Base-by-base conservation (phyloP, 345 rosid genomes). In the Lepidium sativum region DNA sequence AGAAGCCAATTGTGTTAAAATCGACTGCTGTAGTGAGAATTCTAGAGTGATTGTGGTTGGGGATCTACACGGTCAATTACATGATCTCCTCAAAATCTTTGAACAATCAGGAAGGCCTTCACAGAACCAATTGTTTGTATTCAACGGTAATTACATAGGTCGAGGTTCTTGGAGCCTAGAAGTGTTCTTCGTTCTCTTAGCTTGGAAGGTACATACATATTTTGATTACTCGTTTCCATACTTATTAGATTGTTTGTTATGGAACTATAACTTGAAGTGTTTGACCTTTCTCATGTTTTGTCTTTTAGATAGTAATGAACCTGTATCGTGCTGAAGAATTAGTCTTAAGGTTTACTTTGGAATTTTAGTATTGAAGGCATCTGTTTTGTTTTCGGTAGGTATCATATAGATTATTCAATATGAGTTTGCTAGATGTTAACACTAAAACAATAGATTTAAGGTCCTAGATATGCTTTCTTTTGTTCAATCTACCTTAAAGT, bases 71-170 rank as follows among this genome's bases (percentile, higher is more conserved):
- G 82, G 84, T 18, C 84, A 73, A 14, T 64, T 75, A 37, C 80
- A 73, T 12, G 80, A 81, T 52, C 75, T 81, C 7, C 77, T 81
- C n/a, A 61, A 57, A 45, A 74, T 78, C 37, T 70, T 79, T 54
- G 74, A 78, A 40, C 64, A 49, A 40, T 62, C 80, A 63, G 84
- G 82, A 20, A 72, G 75, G 39, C 84, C 84, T 32, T 75, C 82
- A 39, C 68, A 70, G 29, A 58, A 65, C 25, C 60, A 70, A 48
- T 35, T 41, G 14, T 75, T 78, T 47, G 73, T 81, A 32, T 78
- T 76, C 67, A 78, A 63, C 6, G 84, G 80, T 59, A 76, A 76
- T 38, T 78, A 76, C 60, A 66, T 78, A 47, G 80, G 74, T 65
- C 71, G 70, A 35, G 77, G 82, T 34, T 60, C 77, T 8, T 81